Base-by-base conservation (phyloP, 768 basidiomycete species). In the Leccinum pellstonianum region DNA sequence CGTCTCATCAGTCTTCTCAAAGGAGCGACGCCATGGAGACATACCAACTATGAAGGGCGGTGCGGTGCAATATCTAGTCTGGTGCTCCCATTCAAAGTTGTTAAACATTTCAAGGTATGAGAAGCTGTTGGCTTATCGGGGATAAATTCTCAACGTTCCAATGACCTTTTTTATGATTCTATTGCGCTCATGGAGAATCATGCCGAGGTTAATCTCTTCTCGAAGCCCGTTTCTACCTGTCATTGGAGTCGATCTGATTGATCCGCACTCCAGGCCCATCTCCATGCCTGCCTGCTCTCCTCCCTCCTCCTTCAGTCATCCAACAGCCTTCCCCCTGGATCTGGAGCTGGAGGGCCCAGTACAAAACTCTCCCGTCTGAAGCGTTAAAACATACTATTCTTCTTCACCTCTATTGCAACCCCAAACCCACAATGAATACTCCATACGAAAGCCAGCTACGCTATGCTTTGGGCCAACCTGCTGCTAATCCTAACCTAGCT, bases 301-400 rank as follows among this genome's bases (percentile, higher is more conserved):
- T 17, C 15, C 35, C 53, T 48, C 62, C 33, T 41, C 1, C 1
- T 5, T 33, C 51, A 1, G 15, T 62, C 2, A 15, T 31, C 52
- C 53, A 52, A 31, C 31, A 15, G 14, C 49, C 43, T 52, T 64
- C 53, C 52, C 52, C 19, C 15, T 23, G 48, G 33, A 46, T 35
- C 21, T 11, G 41, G 12, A 41, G 17, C 41, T 63, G 62, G 62
- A 64, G 43, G 3, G n/a, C 19, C 15, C 14, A 7, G 12, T 3
- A 15, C n/a, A 19, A 46, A 46, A 46, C 10, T 46, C 15, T 14
- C 15, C 3, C 23, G 19, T 3, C 15, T 27, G 23, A 8, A 31
- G 21, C 21, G 17, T 38, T 6, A 38, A 38, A 33, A 33, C 33
- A 33, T 11, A 11, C 33, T 33, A 38, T 14, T 17, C 5, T 19